Evolutionary conservation across 2,329 filamentous ascomycete species (phyloP), one percentile per base, ranked within the genome.

Genomic region (Sclerotinia borealis): DNA sequence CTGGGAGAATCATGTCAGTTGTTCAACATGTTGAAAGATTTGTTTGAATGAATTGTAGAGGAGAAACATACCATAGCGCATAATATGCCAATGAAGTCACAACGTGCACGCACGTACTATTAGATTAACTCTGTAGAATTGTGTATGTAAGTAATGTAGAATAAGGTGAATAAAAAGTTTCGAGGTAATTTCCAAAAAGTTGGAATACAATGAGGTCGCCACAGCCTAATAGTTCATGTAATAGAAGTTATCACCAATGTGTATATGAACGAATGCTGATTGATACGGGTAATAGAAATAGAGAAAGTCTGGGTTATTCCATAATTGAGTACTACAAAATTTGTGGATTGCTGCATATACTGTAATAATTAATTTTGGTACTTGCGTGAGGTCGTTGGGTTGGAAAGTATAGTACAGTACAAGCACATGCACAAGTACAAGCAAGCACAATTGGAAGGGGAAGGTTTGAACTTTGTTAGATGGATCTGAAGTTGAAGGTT

Each of bases 1-100:
- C 84, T 85, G 17, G 15, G 15, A 54, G 25, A 34, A 34, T 58
- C 1, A 19, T 13, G 39, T 58, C 29, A 58, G 54, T 7, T 31
- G 4, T 45, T 19, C 0, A 43, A 11, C n/a, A n/a, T n/a, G 13
- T 31, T 31, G 11, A 39, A 39, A 39, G 36, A 17, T 43, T n/a
- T 19, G 11, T 50, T 51, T 43, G 43, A 34, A 10, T 36, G 19
- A 9, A 10, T 15, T 29, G 41, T 49, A 15, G n/a, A 29, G 19
- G 39, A 27, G 29, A 15, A 36, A 50, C 61, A 60, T 59, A 65
- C 64, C 64, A 65, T 65, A 49, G 41, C 49, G 54, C 43, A 50
- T 41, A 55, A 63, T 63, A 39, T 55, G 50, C 22, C 39, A 31
- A 29, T 55, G 19, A 37, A 31, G 11, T n/a, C 8, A 43, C 10